Percentiles rank a stretch among this genome's conserved stretches.
These are phyloP conservation scores for Tephrocybe sp. DNA, from an alignment of 768 basidiomycete genomes.

Conservation along the genomic window DNA sequence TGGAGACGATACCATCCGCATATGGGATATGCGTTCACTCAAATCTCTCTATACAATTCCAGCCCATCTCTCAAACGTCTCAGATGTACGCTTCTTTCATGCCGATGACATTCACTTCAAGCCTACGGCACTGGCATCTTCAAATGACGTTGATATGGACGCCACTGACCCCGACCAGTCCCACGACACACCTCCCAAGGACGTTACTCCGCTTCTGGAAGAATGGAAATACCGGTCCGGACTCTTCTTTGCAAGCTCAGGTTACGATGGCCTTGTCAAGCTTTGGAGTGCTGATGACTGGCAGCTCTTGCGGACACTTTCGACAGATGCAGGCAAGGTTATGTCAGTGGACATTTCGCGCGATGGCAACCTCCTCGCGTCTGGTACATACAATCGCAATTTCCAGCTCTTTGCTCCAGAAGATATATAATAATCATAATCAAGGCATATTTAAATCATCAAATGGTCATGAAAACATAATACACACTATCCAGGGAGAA, in stretches of 20 bases:
- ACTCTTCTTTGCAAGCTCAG: slow-evolving; percentile 87
- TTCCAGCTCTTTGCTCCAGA: slow-evolving; percentile 92
- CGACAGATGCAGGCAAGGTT: slow-evolving; percentile 96
- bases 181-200: slow-evolving; percentile 35
- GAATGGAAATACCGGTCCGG: slow-evolving; percentile 85
- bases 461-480: slow-evolving; percentile 21
- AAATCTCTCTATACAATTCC: slow-evolving; percentile 95
- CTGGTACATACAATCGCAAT: slow-evolving; percentile 90
- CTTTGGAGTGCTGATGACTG: slow-evolving; percentile 98
- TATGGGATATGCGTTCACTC: slow-evolving; percentile 96
- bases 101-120: slow-evolving; percentile 53
- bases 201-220: slow-evolving; percentile 42
- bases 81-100: slow-evolving; percentile 93
- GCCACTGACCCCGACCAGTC: slow-evolving; percentile 37
- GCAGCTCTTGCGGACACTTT: slow-evolving; percentile 84
- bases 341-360: slow-evolving; percentile 94
- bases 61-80: slow-evolving; percentile 91
- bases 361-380: slow-evolving; percentile 81
- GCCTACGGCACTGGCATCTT: slow-evolving; percentile 26
- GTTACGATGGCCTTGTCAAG: slow-evolving; percentile 94
- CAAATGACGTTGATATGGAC: slow-evolving; percentile 49
- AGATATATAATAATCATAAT: slow-evolving; percentile 32
- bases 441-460: slow-evolving; percentile 10
- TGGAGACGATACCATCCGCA: slow-evolving; percentile 95
- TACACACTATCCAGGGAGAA: slow-evolving; percentile 27